Evolutionary conservation across 371 early-diverging fungal species (phyloP).

Genomic region (Catenaria anguillulae): DNA sequence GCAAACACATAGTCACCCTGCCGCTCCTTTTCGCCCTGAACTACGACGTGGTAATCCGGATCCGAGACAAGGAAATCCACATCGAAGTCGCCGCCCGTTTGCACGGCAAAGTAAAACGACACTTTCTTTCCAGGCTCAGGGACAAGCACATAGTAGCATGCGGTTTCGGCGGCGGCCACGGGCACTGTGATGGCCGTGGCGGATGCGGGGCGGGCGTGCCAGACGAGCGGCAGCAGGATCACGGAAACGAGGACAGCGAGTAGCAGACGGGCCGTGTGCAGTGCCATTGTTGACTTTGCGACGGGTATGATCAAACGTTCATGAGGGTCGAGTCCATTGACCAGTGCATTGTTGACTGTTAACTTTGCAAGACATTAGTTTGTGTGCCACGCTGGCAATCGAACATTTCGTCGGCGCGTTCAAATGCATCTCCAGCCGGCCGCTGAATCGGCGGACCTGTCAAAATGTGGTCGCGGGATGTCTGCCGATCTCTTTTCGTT

Average conservation of each 20-base stretch:
- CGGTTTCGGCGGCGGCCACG: slow-evolving; percentile 71
- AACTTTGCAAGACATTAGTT: too few species aligned
- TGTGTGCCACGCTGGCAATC: too few species aligned
- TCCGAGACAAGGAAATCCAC: slow-evolving; percentile 68
- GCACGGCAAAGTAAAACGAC: slow-evolving; percentile 91
- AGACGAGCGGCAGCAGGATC: neutral
- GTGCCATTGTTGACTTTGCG: too few species aligned
- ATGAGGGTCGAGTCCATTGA: too few species aligned
- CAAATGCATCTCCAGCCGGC: too few species aligned
- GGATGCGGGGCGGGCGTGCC: neutral
- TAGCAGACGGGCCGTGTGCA: too few species aligned
- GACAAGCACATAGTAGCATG: slow-evolving; percentile 58
- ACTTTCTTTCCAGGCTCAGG: slow-evolving; percentile 65
- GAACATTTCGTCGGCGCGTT: too few species aligned
- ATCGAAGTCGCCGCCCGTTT: slow-evolving; percentile 82
- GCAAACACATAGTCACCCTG: slow-evolving; percentile 84
- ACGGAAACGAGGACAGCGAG: neutral
- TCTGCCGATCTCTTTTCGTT: too few species aligned
- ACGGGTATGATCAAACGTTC: too few species aligned
- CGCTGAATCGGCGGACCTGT: too few species aligned
- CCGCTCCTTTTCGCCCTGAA: slow-evolving; percentile 61
- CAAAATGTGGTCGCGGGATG: too few species aligned
- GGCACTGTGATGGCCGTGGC: slow-evolving; percentile 63
- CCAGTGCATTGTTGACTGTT: too few species aligned
- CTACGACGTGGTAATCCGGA: slow-evolving; percentile 41